Evolutionary conservation across 1,139 yeast species (phyloP).

Genomic region (Sugiyamaella pinicola): DNA sequence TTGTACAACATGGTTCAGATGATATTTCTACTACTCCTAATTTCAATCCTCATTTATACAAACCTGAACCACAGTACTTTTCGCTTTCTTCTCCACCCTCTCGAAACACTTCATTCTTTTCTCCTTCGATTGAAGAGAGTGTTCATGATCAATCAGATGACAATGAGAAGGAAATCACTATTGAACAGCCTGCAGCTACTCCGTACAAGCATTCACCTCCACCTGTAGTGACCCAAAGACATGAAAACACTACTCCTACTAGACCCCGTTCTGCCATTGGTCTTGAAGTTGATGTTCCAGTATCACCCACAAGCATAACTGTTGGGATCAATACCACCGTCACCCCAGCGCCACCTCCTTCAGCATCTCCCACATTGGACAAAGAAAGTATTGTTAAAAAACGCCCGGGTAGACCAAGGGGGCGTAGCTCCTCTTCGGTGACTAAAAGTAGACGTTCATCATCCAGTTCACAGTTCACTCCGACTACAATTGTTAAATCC

Average conservation of each 20-base stretch:
- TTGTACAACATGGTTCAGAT: neutral
- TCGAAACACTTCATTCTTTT: neutral
- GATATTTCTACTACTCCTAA: neutral
- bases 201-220: neutral
- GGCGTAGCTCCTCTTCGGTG: neutral
- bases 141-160: constrained; percentile 3
- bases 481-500: neutral
- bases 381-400: neutral
- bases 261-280: neutral
- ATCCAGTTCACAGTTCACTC: neutral
- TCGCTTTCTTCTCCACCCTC: neutral
- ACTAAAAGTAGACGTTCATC: neutral
- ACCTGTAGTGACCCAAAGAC: neutral
- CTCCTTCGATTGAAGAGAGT: neutral
- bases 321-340: too few species aligned
- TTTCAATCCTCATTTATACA: neutral
- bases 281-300: constrained; percentile 1
- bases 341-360: too few species aligned
- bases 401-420: constrained; percentile 1
- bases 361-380: neutral
- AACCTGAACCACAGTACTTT: neutral
- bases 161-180: neutral
- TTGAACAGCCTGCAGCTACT: neutral
- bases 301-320: neutral
- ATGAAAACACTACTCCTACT: neutral